These are phyloP conservation scores for Calonectria hawksworthii DNA, from an alignment of 2,329 filamentous ascomycete species.

Conservation along the genomic window DNA sequence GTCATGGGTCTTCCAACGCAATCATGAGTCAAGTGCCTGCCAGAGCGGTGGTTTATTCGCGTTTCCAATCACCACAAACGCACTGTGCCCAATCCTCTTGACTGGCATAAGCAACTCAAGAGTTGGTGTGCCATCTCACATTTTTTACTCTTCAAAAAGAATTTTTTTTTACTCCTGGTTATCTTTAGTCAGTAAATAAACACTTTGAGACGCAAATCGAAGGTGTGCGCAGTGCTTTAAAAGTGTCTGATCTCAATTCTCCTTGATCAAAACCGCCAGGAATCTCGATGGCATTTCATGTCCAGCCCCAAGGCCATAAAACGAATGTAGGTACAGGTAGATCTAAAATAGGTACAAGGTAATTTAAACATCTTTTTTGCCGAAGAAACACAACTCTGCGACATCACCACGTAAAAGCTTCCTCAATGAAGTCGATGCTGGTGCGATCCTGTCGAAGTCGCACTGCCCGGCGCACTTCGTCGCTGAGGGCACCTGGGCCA, in stretches of 20 bases:
- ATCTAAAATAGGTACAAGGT: conserved; percentile 21
- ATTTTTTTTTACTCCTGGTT: neutral
- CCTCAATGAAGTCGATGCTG: conserved; percentile 83
- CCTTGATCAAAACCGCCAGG: neutral
- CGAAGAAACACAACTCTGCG: neutral
- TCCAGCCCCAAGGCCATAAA: conserved; percentile 11
- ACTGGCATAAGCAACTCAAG: no score
- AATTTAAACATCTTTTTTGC: conserved; percentile 2
- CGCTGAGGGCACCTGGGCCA: conserved; percentile 79
- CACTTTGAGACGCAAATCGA: neutral
- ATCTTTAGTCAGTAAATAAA: neutral
- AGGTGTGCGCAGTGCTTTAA: neutral
- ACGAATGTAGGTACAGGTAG: conserved; percentile 29
- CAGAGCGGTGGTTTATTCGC: no score
- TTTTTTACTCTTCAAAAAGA: no score
- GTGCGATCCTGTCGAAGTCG: conserved; percentile 74
- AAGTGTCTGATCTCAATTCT: conserved; percentile 4
- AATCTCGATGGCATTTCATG: conserved; percentile 2
- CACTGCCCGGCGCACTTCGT: conserved; percentile 80
- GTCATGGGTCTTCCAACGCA: neutral
- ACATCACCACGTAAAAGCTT: conserved; percentile 76
- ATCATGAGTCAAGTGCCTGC: neutral
- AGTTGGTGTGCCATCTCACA: no score
- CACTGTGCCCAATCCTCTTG: no score
- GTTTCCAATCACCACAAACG: no score